Base-by-base conservation (phyloP, 345 rosid genomes). In the Syzygium aromaticum region DNA sequence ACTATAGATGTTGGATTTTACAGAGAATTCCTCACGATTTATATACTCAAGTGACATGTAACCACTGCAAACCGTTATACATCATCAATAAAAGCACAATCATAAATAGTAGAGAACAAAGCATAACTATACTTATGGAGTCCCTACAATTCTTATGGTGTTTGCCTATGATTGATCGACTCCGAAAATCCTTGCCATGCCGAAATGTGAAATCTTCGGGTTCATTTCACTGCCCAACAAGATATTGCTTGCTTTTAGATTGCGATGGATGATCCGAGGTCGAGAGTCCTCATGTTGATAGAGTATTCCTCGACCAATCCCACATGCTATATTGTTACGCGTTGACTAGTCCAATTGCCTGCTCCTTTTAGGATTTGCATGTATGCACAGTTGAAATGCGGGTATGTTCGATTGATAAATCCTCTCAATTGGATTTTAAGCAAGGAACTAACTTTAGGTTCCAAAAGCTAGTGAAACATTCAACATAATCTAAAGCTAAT, bases 21-120 rank as follows among this genome's bases (percentile, higher is more conserved):
- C 83, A 0, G 94, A 93, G 57, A 91, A 54, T 17, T 54, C 87
- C 5, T 92, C 92, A n/a, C n/a, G n/a, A 6, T 86, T 88, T 56
- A 25, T 52, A 52, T 89, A 91, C 78, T 93, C 93, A 0, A 92
- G 93, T 83, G 93, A 90, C 92, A 90, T 91, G 67, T 93, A 93
- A 23, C 92, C 94, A 25, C 93, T 93, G 4, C 67, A 5, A 59
- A 59, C 33, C 67, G 13, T 59, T 27, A n/a, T 27, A 59, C 67
- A 5, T n/a, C 67, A 12, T 59, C 3, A 59, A 3, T 14, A 59
- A 59, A 27, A 12, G 67, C n/a, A n/a, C n/a, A n/a, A n/a, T n/a
- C 67, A 59, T 59, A 59, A 1, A 0, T 12, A 59, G 30, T 3
- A 27, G 0, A 59, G 67, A 59, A 5, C 28, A 11, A 6, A 59